A percentile compares a stretch with the other conserved stretches of the same genome.
These are phyloP conservation scores for Boletus huronensis DNA, from an alignment of 768 basidiomycete species.

Conservation along the genomic window DNA sequence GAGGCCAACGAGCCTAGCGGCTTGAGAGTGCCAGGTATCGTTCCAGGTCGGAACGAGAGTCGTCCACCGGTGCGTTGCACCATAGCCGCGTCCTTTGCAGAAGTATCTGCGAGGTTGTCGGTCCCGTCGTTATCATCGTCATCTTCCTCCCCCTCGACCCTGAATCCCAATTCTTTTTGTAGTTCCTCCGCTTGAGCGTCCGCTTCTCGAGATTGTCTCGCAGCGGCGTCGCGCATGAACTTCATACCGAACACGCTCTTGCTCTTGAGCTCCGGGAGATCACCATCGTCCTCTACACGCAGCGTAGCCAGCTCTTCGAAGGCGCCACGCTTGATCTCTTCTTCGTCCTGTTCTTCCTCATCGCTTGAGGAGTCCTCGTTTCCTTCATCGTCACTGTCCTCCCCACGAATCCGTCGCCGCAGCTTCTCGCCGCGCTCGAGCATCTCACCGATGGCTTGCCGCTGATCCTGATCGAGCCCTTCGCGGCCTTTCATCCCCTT, in stretches of 20 bases:
- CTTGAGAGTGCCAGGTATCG: constrained; percentile 12
- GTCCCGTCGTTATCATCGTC: constrained; percentile 28
- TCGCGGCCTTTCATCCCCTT: constrained; percentile 66
- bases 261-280: constrained; percentile 32
- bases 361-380: constrained; percentile 44
- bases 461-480: constrained; percentile 60
- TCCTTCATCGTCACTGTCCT: constrained; percentile 53
- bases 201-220: constrained; percentile 53
- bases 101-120: constrained; percentile 27
- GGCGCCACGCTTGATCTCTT: constrained; percentile 56
- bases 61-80: constrained; percentile 66
- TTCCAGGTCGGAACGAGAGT: constrained; percentile 56
- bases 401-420: constrained; percentile 69
- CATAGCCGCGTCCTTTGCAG: constrained; percentile 33
- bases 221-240: constrained; percentile 94
- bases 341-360: constrained; percentile 38
- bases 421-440: constrained; percentile 77
- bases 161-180: constrained; percentile 58
- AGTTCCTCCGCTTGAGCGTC: constrained; percentile 71
- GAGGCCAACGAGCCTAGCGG: constrained; percentile 37
- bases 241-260: constrained; percentile 93
- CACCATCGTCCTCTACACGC: constrained; percentile 37
- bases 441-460: constrained; percentile 81
- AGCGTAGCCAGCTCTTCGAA: constrained; percentile 73
- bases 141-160: constrained; percentile 28